Conservation (phyloP, 805 yeast genomes). For the Wickerhamomyces sydowiorum region DNA sequence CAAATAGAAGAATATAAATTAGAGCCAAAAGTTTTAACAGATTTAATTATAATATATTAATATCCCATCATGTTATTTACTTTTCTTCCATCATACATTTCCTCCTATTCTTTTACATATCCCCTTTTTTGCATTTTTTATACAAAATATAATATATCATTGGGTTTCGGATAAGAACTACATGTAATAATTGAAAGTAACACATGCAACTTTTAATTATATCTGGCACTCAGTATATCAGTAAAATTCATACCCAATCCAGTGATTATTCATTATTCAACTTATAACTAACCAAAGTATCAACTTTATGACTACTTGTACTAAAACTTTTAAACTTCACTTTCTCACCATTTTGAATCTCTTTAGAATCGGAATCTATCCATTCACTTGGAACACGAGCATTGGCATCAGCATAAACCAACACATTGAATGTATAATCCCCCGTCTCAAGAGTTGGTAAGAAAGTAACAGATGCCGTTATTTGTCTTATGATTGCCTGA, state of each 20-base stretch:
- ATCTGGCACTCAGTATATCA: neutral
- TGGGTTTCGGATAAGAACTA: too few relatives aligned
- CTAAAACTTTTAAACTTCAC: slow-evolving; percentile 66
- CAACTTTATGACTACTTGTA: slow-evolving; percentile 65
- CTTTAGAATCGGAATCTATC: slow-evolving; percentile 69
- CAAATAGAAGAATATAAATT: too few relatives aligned
- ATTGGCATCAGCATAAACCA: slow-evolving; percentile 72
- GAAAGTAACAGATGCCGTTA: slow-evolving; percentile 82
- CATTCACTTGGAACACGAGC: slow-evolving; percentile 74
- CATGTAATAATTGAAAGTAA: too few relatives aligned
- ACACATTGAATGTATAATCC: slow-evolving; percentile 72
- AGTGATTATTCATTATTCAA: slow-evolving; percentile 3
- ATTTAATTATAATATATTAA: too few relatives aligned
- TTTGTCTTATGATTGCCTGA: slow-evolving; percentile 82
- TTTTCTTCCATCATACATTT: too few relatives aligned
- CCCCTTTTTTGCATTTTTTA: too few relatives aligned
- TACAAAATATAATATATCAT: too few relatives aligned
- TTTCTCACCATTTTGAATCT: slow-evolving; percentile 52
- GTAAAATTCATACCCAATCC: neutral
- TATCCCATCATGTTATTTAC: too few relatives aligned
- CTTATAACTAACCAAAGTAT: slow-evolving; percentile 55
- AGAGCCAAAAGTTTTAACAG: too few relatives aligned
- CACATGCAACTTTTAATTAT: too few relatives aligned
- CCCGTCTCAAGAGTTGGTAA: slow-evolving; percentile 66
- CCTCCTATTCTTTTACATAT: too few relatives aligned